A percentile compares a stretch with the other conserved stretches of the same genome.
phyloP scores from a whole-genome alignment of 805 yeast species.

The Jamesozyma gamospora region DNA sequence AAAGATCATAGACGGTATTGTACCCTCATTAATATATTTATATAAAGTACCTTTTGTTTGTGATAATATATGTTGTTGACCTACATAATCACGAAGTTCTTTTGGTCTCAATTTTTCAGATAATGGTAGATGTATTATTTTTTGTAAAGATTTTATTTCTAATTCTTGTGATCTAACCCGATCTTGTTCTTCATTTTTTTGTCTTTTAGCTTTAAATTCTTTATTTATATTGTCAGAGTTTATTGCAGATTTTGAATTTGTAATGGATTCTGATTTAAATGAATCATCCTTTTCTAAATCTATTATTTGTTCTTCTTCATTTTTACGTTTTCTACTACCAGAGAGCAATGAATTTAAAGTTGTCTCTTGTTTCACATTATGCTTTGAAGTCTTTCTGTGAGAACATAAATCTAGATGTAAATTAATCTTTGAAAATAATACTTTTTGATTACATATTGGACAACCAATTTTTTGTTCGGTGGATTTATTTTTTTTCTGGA shows the following conservation, averaged over 20 bases:
- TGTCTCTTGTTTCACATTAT: background rate
- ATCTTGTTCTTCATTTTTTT: background rate
- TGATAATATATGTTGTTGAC: slow-evolving; percentile 73
- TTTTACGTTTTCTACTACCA: slow-evolving; percentile 1
- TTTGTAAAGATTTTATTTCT: slow-evolving; percentile 20
- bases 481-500: background rate
- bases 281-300: slow-evolving; percentile 4
- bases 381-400: background rate
- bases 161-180: slow-evolving; percentile 5
- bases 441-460: slow-evolving; percentile 23
- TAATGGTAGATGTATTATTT: slow-evolving; percentile 37
- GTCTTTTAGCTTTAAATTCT: background rate
- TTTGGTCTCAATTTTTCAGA: slow-evolving; percentile 81
- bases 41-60: slow-evolving; percentile 48
- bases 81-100: slow-evolving; percentile 59
- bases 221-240: background rate
- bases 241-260: background rate
- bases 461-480: slow-evolving; percentile 23
- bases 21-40: slow-evolving; percentile 50
- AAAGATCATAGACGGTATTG: slow-evolving; percentile 74
- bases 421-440: slow-evolving; percentile 21
- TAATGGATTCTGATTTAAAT: background rate
- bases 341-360: background rate
- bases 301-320: background rate
- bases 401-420: slow-evolving; percentile 25